phyloP scores from a whole-genome alignment of 2,329 filamentous ascomycete species.

The Mycosphaerella sp. region DNA sequence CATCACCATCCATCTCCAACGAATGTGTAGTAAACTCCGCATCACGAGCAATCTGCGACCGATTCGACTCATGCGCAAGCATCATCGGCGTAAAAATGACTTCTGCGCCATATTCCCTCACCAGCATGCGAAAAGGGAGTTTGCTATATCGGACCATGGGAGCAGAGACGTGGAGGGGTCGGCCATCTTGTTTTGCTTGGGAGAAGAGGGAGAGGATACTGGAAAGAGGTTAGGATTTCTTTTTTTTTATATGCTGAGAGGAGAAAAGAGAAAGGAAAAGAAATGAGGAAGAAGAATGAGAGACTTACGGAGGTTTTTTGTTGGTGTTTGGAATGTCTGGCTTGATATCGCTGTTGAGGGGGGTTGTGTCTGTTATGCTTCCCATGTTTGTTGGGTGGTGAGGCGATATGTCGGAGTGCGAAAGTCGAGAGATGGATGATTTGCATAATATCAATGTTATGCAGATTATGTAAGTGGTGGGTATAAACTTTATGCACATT shows the following conservation, averaged over 20 bases:
- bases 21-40: slow-evolving; percentile 54
- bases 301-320: too few relatives aligned
- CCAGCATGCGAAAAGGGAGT: slow-evolving; percentile 64
- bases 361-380: too few relatives aligned
- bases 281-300: too few relatives aligned
- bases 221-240: not conserved
- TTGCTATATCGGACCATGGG: slow-evolving; percentile 34
- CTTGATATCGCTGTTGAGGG: too few relatives aligned
- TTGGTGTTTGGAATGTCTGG: too few relatives aligned
- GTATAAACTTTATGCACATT: too few relatives aligned
- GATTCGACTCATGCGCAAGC: slow-evolving; percentile 35
- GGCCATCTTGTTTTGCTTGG: slow-evolving; percentile 46
- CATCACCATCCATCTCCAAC: slow-evolving; percentile 34
- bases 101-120: slow-evolving; percentile 59
- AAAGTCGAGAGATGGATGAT: too few relatives aligned
- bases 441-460: too few relatives aligned
- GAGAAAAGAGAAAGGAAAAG: not conserved
- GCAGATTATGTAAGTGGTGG: too few relatives aligned
- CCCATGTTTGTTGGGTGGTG: too few relatives aligned
- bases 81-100: slow-evolving; percentile 67
- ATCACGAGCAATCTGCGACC: slow-evolving; percentile 40
- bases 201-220: slow-evolving; percentile 48
- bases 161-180: slow-evolving; percentile 34
- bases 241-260: too few relatives aligned
- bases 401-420: too few relatives aligned